Percentiles rank a stretch among this genome's conserved stretches.
phyloP scores from a whole-genome alignment of 768 basidiomycete genomes.

The Trametes maxima region DNA sequence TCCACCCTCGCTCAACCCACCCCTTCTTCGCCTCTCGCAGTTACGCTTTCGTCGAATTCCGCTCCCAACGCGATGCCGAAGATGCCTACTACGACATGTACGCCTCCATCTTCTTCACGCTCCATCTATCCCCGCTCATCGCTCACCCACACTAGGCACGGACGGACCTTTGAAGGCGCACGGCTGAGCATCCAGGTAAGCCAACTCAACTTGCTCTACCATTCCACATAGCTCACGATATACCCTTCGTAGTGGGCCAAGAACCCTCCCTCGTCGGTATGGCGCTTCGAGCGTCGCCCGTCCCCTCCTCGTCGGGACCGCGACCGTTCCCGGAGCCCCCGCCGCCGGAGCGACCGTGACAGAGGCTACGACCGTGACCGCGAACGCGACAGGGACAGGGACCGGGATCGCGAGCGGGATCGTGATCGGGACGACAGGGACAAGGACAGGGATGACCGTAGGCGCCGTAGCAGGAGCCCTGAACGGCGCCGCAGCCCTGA shows the following conservation, averaged over 20 bases:
- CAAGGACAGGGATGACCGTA: constrained; percentile 45
- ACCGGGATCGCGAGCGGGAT: constrained; percentile 38
- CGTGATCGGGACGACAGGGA: constrained; percentile 40
- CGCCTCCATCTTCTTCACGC: constrained; percentile 29
- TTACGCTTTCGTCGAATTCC: constrained; percentile 88
- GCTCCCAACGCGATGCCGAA: constrained; percentile 75
- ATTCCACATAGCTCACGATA: background rate
- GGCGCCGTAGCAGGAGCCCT: constrained; percentile 52
- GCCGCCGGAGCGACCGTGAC: constrained; percentile 29
- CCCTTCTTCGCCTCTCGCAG: constrained; percentile 52
- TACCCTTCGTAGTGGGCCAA: constrained; percentile 65
- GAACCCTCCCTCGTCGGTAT: constrained; percentile 79
- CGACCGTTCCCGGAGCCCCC: constrained; percentile 20
- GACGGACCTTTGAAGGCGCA: constrained; percentile 70
- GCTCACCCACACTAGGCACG: constrained; percentile 55
- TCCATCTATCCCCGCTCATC: constrained; percentile 5
- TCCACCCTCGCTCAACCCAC: constrained; percentile 59
- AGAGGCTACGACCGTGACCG: constrained; percentile 26
- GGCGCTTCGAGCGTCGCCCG: constrained; percentile 70
- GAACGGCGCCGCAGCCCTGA: constrained; percentile 45
- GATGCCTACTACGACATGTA: constrained; percentile 86
- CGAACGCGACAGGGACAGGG: constrained; percentile 36
- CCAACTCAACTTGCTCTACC: background rate
- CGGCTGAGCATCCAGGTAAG: constrained; percentile 74
- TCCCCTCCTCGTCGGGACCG: constrained; percentile 47